Percentiles rank a stretch among this genome's conserved stretches.
Evolutionary conservation across 176 grass and related monocot genomes (phyloP).

Genomic region (Carex cristatella): DNA sequence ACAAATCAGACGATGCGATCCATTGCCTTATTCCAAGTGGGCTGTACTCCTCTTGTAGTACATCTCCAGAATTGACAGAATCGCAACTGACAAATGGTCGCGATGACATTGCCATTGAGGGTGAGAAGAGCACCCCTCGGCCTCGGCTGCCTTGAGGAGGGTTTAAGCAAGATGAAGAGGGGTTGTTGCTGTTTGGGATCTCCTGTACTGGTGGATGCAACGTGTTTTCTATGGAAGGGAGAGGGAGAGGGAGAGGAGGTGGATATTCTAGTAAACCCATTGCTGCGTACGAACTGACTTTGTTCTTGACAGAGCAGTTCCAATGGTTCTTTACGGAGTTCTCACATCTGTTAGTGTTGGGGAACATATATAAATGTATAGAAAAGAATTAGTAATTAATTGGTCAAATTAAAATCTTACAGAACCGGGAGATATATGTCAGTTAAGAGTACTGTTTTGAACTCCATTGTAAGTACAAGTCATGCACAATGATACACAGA

Average conservation of each 20-base stretch:
- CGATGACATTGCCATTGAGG: too few relatives aligned
- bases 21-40: constrained; percentile 87
- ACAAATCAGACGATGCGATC: constrained; percentile 53
- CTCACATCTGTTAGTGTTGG: constrained; percentile 49
- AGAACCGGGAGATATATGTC: neutral
- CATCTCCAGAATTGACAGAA: constrained; percentile 63
- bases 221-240: constrained; percentile 34
- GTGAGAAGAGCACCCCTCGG: neutral
- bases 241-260: neutral
- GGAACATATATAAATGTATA: constrained; percentile 19
- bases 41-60: constrained; percentile 55
- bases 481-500: neutral
- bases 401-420: neutral
- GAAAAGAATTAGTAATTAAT: neutral
- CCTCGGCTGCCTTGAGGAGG: constrained; percentile 30
- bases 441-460: neutral
- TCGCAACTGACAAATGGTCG: constrained; percentile 77
- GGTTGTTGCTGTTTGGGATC: neutral
- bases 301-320: constrained; percentile 99
- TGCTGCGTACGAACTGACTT: constrained; percentile 67
- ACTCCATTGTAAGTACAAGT: neutral
- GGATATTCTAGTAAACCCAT: constrained; percentile 52
- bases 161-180: constrained; percentile 29
- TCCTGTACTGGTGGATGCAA: constrained; percentile 5
- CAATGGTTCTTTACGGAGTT: constrained; percentile 99